A percentile compares a stretch with the other conserved stretches of the same genome.
Conservation (phyloP, 768 basidiomycete genomes). For the Termitomyces sp. region DNA sequence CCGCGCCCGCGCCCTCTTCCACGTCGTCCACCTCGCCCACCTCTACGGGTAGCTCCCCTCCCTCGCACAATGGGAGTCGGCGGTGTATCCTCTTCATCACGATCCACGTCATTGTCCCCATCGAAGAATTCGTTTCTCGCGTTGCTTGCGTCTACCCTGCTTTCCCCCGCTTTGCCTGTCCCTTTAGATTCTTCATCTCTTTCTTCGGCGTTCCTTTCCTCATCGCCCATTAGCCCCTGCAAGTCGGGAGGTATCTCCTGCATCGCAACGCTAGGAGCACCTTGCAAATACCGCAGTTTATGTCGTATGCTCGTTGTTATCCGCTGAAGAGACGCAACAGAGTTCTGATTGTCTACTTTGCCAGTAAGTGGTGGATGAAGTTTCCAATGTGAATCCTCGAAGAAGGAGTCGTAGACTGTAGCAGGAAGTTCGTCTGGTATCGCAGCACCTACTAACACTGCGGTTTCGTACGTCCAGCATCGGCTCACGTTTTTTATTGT, state of each 20-base stretch:
- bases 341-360: slow-evolving; percentile 91
- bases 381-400: slow-evolving; percentile 86
- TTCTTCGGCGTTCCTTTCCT: slow-evolving; percentile 19
- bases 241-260: slow-evolving; percentile 94
- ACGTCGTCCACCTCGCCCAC: slow-evolving; percentile 29
- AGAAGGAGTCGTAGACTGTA: slow-evolving; percentile 91
- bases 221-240: slow-evolving; percentile 63
- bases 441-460: slow-evolving; percentile 77
- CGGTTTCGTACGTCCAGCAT: slow-evolving; percentile 99
- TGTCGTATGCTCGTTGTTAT: slow-evolving; percentile 83
- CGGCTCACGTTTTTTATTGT: slow-evolving; percentile 95
- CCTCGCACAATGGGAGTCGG: slow-evolving; percentile 4
- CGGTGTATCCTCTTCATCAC: slow-evolving; percentile 24
- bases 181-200: slow-evolving; percentile 48
- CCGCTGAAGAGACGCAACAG: slow-evolving; percentile 72
- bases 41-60: slow-evolving; percentile 21
- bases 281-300: slow-evolving; percentile 87
- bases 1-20: slow-evolving; percentile 2
- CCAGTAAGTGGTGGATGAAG: slow-evolving; percentile 90
- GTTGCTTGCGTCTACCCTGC: slow-evolving; percentile 43
- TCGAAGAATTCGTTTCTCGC: slow-evolving; percentile 71
- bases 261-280: slow-evolving; percentile 95
- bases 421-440: slow-evolving; percentile 84
- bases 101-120: slow-evolving; percentile 64
- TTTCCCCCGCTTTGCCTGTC: slow-evolving; percentile 50